Percentiles rank a stretch among this genome's conserved stretches.
These are phyloP conservation scores for Nicotiana benthamiana DNA, from an alignment of 257 asterid genomes.

Conservation along the genomic window DNA sequence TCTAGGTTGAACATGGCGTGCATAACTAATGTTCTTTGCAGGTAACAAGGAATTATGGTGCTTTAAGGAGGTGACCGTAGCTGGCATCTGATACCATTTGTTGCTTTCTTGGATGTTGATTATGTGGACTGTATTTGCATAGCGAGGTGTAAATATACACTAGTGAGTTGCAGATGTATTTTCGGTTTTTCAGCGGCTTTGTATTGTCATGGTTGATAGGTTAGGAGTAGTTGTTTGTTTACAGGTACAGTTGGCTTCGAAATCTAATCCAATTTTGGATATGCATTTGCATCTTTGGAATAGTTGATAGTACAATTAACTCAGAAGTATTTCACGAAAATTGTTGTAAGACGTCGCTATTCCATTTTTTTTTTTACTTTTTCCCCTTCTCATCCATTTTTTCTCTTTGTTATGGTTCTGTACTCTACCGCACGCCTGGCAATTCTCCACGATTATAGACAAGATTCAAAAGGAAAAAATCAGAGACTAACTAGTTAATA, in stretches of 20 bases:
- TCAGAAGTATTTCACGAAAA: no score
- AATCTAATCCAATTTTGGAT: not conserved
- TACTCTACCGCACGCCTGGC: no score
- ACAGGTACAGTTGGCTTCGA: not conserved
- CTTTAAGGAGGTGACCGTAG: not conserved
- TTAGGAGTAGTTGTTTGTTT: not conserved
- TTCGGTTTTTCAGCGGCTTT: not conserved
- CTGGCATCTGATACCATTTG: not conserved
- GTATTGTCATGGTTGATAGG: not conserved
- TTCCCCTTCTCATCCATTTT: no score
- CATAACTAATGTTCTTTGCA: not conserved
- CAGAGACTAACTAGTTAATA: no score
- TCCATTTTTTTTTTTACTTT: no score
- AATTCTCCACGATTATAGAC: no score
- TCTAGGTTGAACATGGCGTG: not conserved
- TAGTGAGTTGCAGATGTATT: not conserved
- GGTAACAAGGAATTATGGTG: constrained; percentile 8
- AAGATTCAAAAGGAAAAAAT: no score
- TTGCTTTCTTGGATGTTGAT: not conserved
- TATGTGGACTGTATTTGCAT: not conserved
- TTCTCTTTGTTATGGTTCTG: no score
- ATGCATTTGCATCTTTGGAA: not conserved
- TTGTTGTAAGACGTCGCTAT: no score
- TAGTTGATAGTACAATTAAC: no score
- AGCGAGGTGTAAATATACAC: not conserved